These are phyloP conservation scores for Capronia americana DNA, from an alignment of 2,329 filamentous ascomycete genomes.

Conservation along the genomic window DNA sequence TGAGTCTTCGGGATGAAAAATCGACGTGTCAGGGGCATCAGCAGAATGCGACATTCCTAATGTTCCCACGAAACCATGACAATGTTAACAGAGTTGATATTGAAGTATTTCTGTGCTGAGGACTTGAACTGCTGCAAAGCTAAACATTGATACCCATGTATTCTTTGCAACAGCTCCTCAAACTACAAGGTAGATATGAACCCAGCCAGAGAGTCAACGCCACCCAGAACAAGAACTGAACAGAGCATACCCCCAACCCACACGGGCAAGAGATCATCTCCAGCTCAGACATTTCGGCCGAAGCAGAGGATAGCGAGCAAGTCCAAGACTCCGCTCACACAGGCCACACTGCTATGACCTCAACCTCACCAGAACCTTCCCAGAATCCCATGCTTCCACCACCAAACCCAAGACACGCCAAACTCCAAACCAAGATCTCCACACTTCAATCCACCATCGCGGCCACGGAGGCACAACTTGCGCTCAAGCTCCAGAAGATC, in stretches of 20 bases:
- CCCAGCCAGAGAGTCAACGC: neutral
- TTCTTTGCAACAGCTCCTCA: neutral
- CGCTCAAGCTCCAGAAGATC: constrained; percentile 15
- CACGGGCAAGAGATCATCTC: neutral
- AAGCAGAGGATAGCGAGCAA: neutral
- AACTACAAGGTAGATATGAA: neutral
- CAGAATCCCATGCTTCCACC: neutral
- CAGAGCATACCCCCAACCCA: neutral
- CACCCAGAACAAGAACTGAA: neutral
- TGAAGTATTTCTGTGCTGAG: neutral
- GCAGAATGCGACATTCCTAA: neutral
- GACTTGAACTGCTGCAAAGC: neutral
- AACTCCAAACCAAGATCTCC: constrained; percentile 13
- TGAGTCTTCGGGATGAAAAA: neutral
- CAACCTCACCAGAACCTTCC: neutral
- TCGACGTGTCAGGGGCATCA: neutral
- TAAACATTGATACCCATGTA: neutral
- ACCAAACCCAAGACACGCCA: neutral
- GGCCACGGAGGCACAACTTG: constrained; percentile 17
- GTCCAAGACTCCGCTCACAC: neutral
- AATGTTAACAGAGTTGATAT: neutral
- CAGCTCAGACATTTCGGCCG: neutral
- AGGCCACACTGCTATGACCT: neutral
- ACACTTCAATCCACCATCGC: constrained; percentile 20
- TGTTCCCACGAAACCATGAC: neutral